Evolutionary conservation across 139 green algal genomes (phyloP), one percentile per base, ranked within the genome.

Genomic region (Chlamydomonas sp.): DNA sequence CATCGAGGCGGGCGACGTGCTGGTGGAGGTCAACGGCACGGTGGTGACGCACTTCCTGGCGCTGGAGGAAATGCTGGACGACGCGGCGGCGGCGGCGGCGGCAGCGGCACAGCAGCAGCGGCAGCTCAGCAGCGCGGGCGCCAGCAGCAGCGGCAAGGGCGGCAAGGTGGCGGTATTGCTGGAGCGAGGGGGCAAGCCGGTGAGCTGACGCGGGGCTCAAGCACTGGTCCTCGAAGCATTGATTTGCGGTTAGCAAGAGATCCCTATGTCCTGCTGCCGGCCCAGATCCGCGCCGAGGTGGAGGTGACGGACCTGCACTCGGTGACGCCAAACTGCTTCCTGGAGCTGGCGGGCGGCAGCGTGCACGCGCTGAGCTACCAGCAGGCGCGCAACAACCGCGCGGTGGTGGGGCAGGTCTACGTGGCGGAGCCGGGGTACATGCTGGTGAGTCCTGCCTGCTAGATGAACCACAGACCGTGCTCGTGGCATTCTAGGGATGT

Each of bases 301-400:
- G 67, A 66, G 74, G 91, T 98, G 58, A 94, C 96, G 18, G 93
- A 99, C 84, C 90, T 99, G 82, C 96, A 97, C 90, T 74, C 88
- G 18, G 94, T 98, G 5, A 97, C 96, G 2, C 96, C 96, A n/a
- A 81, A 74, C 58, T 78, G 63, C 60, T 95, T 99, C 74, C 90
- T 99, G 66, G 96, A 99, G 87, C 67, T 98, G 31, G 92, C 84
- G 20, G 97, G 96, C 12, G 95, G 93, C 63, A 88, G 87, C 3
- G 80, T 99, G 57, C 96, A 99, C 84, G 91, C 93, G 12, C 94
- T 99, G 5, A 94, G 85, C 87, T 99, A 99, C 93, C 97, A 99
- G 93, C 95, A 90, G 72, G 96, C 95, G 2, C 92, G 95, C 87
- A 98, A 98, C 93, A 95, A 97, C 91, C 88, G 88, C 5, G 81